These are phyloP conservation scores for Dendrostoma leiphaemia DNA, from an alignment of 2,329 filamentous ascomycete genomes.

Conservation along the genomic window DNA sequence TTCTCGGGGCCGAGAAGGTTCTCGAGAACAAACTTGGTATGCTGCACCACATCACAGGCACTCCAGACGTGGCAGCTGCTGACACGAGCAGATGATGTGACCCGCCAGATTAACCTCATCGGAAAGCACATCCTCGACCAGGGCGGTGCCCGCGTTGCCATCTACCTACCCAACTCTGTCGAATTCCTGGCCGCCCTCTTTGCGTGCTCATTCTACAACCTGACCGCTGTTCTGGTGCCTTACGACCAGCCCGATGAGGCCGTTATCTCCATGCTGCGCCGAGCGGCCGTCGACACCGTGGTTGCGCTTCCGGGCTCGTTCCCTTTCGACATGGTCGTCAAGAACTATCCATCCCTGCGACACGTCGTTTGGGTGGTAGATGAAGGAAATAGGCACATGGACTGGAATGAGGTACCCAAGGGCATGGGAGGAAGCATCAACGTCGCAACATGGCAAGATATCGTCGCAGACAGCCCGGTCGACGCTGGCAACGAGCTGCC, in stretches of 20 bases:
- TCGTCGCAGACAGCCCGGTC: conserved; percentile 68
- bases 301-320: conserved; percentile 85
- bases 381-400: conserved; percentile 84
- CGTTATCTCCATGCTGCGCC: conserved; percentile 69
- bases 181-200: conserved; percentile 83
- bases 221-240: conserved; percentile 81
- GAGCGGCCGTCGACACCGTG: conserved; percentile 74
- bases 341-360: conserved; percentile 67
- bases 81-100: conserved; percentile 60
- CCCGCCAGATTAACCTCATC: conserved; percentile 82
- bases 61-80: not conserved
- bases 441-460: conserved; percentile 90
- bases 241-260: conserved; percentile 71
- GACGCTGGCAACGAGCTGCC: conserved; percentile 64
- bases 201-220: conserved; percentile 84
- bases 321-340: conserved; percentile 71
- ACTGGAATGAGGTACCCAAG: conserved; percentile 87
- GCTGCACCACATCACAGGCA: conserved; percentile 13
- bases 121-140: conserved; percentile 73
- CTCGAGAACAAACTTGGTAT: conserved; percentile 68
- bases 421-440: conserved; percentile 72
- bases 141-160: conserved; percentile 73
- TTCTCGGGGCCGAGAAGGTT: conserved; percentile 72
- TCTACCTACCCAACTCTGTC: conserved; percentile 91
- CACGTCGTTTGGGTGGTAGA: conserved; percentile 92